Conservation (phyloP, 768 basidiomycete genomes). For the Boletus bicolor region DNA sequence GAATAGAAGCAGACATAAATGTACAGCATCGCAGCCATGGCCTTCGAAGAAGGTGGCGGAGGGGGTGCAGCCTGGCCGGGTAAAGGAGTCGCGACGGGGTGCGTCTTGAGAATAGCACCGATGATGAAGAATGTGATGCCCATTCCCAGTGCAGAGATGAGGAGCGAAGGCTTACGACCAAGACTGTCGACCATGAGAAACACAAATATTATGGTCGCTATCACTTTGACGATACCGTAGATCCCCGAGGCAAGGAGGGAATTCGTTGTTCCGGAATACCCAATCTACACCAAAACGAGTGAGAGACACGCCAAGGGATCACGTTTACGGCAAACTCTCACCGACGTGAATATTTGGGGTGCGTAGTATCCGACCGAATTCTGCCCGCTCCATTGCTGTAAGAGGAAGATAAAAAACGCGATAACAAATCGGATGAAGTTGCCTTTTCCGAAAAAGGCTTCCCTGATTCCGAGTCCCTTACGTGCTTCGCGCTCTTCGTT, state of each 20-base stretch:
- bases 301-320: not conserved
- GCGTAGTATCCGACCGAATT: slow-evolving; percentile 80
- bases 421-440: slow-evolving; percentile 84
- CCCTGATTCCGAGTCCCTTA: slow-evolving; percentile 58
- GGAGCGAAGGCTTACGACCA: slow-evolving; percentile 66
- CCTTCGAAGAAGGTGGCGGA: slow-evolving; percentile 56
- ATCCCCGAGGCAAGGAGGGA: slow-evolving; percentile 72
- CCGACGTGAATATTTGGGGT: slow-evolving; percentile 68
- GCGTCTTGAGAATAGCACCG: slow-evolving; percentile 78
- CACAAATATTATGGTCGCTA: slow-evolving; percentile 64
- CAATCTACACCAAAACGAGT: slow-evolving; percentile 44
- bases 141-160: slow-evolving; percentile 79
- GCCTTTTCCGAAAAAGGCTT: slow-evolving; percentile 79
- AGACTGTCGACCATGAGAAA: slow-evolving; percentile 65
- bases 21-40: slow-evolving; percentile 85
- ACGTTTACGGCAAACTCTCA: slow-evolving; percentile 27
- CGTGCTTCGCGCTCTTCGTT: slow-evolving; percentile 67
- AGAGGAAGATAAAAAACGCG: slow-evolving; percentile 72
- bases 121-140: slow-evolving; percentile 78
- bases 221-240: slow-evolving; percentile 65
- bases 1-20: slow-evolving; percentile 87
- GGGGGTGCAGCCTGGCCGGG: slow-evolving; percentile 37
- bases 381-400: slow-evolving; percentile 85
- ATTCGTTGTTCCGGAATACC: slow-evolving; percentile 55
- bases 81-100: slow-evolving; percentile 48